Percentiles rank a stretch among this genome's conserved stretches.
phyloP scores from a whole-genome alignment of 1,284 basidiomycete species.

The Pseudozyma thailandica region DNA sequence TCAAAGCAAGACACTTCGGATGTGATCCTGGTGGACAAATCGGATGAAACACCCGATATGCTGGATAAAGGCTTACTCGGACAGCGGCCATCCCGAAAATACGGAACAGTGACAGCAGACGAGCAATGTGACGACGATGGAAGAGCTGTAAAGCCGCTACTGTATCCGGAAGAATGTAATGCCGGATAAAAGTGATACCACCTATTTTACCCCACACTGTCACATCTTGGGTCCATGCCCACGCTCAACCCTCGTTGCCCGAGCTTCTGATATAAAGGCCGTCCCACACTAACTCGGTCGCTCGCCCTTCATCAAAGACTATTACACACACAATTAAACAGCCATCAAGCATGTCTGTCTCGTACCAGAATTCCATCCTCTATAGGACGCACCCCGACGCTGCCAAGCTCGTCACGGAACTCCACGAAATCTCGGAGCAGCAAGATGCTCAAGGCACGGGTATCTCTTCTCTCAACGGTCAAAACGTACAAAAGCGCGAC shows the following conservation, averaged over 20 bases:
- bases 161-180: neutral
- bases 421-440: conserved; percentile 32
- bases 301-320: neutral
- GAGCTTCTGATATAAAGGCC: too few species aligned
- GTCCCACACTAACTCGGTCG: too few species aligned
- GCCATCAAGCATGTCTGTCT: conserved; percentile 13
- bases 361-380: conserved; percentile 23
- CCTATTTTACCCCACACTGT: neutral
- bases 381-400: conserved; percentile 17
- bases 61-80: too few species aligned
- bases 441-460: conserved; percentile 35
- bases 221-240: neutral
- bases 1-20: too few species aligned
- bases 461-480: conserved; percentile 34
- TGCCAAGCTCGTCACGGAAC: conserved; percentile 26
- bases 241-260: too few species aligned
- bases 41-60: too few species aligned
- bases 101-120: too few species aligned
- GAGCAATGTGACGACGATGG: too few species aligned
- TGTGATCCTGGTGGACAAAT: too few species aligned
- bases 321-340: neutral
- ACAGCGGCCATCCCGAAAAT: too few species aligned
- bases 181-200: neutral
- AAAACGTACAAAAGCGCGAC: conserved; percentile 27
- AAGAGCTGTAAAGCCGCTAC: neutral